phyloP scores from a whole-genome alignment of 768 basidiomycete genomes.

The Podaxis sp. region DNA sequence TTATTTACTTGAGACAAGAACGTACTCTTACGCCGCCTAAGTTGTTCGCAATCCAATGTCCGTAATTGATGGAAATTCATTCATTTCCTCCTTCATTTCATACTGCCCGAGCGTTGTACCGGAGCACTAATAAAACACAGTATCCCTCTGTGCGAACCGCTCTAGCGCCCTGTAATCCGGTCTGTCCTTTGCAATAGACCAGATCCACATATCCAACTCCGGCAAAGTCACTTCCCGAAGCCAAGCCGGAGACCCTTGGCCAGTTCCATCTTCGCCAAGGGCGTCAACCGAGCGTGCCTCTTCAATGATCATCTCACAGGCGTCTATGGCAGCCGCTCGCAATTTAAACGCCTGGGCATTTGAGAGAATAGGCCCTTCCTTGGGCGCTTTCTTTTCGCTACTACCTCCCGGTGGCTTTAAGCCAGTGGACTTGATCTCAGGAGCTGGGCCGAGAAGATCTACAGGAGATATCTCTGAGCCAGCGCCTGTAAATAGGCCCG shows the following conservation, averaged over 20 bases:
- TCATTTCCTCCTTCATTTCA: not conserved
- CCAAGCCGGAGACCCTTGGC: constrained; percentile 32
- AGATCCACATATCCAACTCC: constrained; percentile 74
- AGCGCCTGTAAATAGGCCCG: constrained; percentile 45
- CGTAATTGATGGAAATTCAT: not conserved
- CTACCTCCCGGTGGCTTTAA: not conserved
- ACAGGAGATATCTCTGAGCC: constrained; percentile 32
- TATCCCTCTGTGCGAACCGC: constrained; percentile 63
- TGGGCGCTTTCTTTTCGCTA: constrained; percentile 16
- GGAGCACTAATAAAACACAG: constrained; percentile 59
- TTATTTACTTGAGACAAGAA: not conserved
- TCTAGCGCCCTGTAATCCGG: constrained; percentile 61
- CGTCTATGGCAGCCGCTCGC: constrained; percentile 77
- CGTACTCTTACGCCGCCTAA: not conserved
- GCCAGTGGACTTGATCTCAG: constrained; percentile 4
- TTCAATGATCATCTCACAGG: constrained; percentile 66
- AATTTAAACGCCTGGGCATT: constrained; percentile 63
- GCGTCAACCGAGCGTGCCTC: constrained; percentile 37
- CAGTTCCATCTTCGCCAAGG: constrained; percentile 17
- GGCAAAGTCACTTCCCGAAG: constrained; percentile 53
- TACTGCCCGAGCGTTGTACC: not conserved
- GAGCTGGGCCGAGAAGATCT: constrained; percentile 33
- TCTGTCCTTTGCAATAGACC: constrained; percentile 78
- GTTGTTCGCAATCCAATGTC: not conserved
- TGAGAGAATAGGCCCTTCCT: constrained; percentile 51